Evolutionary conservation across 352 stramenopile species (phyloP).

Genomic region (Phytophthora aleatoria): DNA sequence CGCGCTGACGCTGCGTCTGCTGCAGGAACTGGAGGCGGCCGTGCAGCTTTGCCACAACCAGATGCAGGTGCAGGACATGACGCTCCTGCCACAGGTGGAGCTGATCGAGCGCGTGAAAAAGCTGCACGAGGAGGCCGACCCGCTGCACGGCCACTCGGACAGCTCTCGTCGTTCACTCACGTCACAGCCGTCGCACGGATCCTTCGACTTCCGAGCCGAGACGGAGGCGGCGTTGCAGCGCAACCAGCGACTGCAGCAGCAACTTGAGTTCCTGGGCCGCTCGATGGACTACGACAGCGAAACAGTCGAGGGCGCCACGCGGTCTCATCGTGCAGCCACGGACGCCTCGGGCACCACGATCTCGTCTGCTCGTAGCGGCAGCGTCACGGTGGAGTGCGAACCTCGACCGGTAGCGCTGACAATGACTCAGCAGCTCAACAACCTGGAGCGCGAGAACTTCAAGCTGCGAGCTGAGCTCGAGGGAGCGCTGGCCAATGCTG

Average conservation of each 20-base stretch:
- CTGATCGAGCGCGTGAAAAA: conserved; percentile 78
- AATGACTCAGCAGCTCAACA: conserved; percentile 78
- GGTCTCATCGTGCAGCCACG: conserved; percentile 43
- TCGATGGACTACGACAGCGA: conserved; percentile 57
- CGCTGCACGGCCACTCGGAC: conserved; percentile 31
- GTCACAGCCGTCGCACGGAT: conserved; percentile 7
- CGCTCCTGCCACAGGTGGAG: conserved; percentile 69
- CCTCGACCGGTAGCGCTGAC: conserved; percentile 52
- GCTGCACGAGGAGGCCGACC: conserved; percentile 58
- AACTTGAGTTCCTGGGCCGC: conserved; percentile 64
- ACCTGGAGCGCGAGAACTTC: conserved; percentile 78
- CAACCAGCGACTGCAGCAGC: conserved; percentile 65
- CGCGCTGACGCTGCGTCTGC: conserved; percentile 59
- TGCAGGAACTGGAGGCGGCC: conserved; percentile 77
- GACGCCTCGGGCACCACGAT: conserved; percentile 52
- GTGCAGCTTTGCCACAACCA: conserved; percentile 74
- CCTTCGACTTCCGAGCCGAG: conserved; percentile 61
- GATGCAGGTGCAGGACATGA: conserved; percentile 51
- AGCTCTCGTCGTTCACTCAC: conserved; percentile 13
- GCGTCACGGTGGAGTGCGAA: conserved; percentile 27
- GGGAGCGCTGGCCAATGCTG: conserved; percentile 32
- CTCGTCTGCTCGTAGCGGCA: conserved; percentile 29
- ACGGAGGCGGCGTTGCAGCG: conserved; percentile 62
- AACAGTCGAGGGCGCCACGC: conserved; percentile 8
- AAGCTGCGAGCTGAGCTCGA: conserved; percentile 62